Conservation (phyloP, 164 flowering plant genomes). For the Taxillus chinensis region DNA sequence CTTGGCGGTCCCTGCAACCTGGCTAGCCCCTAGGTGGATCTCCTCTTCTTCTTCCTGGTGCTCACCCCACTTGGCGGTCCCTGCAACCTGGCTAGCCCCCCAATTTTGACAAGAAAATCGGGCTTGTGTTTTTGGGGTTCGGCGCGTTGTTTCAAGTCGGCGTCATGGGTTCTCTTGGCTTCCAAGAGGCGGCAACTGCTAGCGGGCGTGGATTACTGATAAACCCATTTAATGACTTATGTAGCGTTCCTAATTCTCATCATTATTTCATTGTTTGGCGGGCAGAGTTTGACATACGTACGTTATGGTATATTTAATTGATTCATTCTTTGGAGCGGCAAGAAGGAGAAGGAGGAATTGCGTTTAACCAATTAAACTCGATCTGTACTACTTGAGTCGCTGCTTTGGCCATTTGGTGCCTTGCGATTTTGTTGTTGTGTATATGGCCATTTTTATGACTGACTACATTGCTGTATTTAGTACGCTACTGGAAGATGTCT, state of each 20-base stretch:
- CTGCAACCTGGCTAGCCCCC: slow-evolving; percentile 6
- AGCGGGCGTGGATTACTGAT: slow-evolving; percentile 23
- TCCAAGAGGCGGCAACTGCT: slow-evolving; percentile 21
- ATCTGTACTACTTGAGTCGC: slow-evolving; percentile 3
- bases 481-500: no score
- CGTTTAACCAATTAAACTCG: not conserved
- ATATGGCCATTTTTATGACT: slow-evolving; percentile 7
- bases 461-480: no score
- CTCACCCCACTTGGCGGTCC: no score
- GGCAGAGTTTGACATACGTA: no score
- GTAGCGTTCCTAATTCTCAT: not conserved
- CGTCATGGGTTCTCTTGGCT: no score
- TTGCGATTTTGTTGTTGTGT: slow-evolving; percentile 11
- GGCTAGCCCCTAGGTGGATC: no score
- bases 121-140: slow-evolving; percentile 9
- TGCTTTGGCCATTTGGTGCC: slow-evolving; percentile 2
- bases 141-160: no score
- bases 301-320: not conserved
- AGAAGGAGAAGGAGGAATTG: not conserved
- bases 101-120: slow-evolving; percentile 44
- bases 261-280: slow-evolving; percentile 6
- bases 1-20: no score
- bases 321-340: slow-evolving; percentile 1
- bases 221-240: slow-evolving; percentile 15
- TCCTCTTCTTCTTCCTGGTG: no score